phyloP scores from a whole-genome alignment of 331 rosid genomes.

The Phaseolus coccineus region DNA sequence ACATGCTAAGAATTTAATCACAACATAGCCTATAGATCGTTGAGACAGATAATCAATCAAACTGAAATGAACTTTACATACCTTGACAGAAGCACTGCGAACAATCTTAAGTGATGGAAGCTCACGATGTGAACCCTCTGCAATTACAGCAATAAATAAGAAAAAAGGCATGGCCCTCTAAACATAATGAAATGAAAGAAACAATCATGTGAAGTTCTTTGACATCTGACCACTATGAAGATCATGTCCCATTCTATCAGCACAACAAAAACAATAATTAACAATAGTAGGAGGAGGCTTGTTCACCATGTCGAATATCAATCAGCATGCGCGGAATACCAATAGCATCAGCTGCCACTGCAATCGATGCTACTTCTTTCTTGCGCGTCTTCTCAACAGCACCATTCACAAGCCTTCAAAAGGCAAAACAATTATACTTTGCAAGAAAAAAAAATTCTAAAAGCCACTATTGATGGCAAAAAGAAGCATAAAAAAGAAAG shows the following conservation, averaged over 20 bases:
- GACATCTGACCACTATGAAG: neutral
- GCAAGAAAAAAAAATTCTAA: neutral
- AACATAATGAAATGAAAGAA: constrained; percentile 1
- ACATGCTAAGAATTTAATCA: constrained; percentile 22
- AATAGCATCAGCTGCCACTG: constrained; percentile 77
- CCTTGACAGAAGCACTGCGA: constrained; percentile 79
- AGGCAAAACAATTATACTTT: neutral
- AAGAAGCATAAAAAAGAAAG: neutral
- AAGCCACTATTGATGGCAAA: neutral
- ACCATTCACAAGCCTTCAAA: constrained; percentile 85
- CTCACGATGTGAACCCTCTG: constrained; percentile 97
- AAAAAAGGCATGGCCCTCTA: constrained; percentile 9
- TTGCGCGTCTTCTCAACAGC: constrained; percentile 89
- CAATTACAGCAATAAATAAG: constrained; percentile 37
- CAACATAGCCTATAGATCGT: constrained; percentile 10
- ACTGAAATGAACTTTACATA: constrained; percentile 40
- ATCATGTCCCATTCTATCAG: neutral
- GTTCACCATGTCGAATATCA: constrained; percentile 92
- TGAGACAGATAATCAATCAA: constrained; percentile 13
- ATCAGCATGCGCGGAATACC: constrained; percentile 87
- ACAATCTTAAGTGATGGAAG: constrained; percentile 85
- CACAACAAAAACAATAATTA: constrained; percentile 2
- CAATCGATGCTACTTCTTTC: constrained; percentile 68
- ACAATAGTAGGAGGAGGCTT: constrained; percentile 6
- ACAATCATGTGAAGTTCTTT: neutral